Base-by-base conservation (phyloP, 345 rosid genomes). In the Durio zibethinus region DNA sequence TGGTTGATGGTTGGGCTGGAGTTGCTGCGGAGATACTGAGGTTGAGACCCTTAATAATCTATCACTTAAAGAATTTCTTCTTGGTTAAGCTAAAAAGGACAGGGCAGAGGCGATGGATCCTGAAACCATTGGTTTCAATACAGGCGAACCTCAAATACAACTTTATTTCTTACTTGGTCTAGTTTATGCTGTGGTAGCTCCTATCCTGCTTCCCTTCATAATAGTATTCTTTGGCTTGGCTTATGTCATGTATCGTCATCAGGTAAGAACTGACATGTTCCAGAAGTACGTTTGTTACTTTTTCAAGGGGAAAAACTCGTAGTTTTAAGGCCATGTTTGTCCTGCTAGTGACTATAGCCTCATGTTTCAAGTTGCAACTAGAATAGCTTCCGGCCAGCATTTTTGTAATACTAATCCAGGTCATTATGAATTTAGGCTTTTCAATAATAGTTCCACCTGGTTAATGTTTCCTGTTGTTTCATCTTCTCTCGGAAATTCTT, bases 1-100 rank as follows among this genome's bases (percentile, higher is more conserved):
- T 93, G 98, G 99, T 93, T 21, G 99, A 93, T 29, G 99, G 99
- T 66, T 95, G 99, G 98, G 98, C 99, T 38, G 98, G 99, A 80
- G 96, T 90, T 27, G 99, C 99, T 5, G 99, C 90, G 56, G 98
- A 95, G 85, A 93, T 93, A 63, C 80, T 95, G 21, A 85, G 99
- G 82, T 70, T 95, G 79, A 92, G 88, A 78, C 97, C 97, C 6
- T 84, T 95, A 75, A 84, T 95, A 74, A 85, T 96, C 27, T 93
- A 88, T 71, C 99, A 92, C 85, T 73, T 93, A 73, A 96, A 96
- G 78, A 93, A 83, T 66, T 88, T 84, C 76, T 93, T 96, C 83
- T 36, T 93, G 68, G 99, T 93, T 72, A 96, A 96, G 88, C 98
- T 3, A 97, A 90, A 79, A 93, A 90, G 85, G 99, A 96, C 31